A percentile compares a stretch with the other conserved stretches of the same genome.
Evolutionary conservation across 768 basidiomycete genomes (phyloP).

Genomic region (Gymnopilus dilepis): DNA sequence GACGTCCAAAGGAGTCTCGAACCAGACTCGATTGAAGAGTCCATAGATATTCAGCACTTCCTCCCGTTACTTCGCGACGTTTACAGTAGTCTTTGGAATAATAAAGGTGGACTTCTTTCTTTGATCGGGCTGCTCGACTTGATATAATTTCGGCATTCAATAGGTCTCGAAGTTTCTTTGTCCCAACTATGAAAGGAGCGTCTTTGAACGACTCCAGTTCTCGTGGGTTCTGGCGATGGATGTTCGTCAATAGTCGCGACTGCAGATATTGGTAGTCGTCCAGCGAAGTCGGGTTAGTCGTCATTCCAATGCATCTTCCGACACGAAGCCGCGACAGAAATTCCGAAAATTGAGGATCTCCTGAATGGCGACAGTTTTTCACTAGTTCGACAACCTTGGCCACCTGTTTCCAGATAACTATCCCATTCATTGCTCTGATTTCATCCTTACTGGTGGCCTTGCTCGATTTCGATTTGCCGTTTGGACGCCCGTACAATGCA

Average conservation of each 20-base stretch:
- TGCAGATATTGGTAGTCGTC: background rate
- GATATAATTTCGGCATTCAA: no score
- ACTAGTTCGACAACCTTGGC: conserved; percentile 12
- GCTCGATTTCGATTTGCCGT: no score
- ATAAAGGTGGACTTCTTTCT: background rate
- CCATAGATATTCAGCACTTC: background rate
- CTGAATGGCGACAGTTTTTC: conserved; percentile 16
- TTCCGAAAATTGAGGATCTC: no score
- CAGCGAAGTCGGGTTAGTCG: no score
- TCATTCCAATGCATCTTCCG: no score
- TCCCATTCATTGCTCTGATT: no score
- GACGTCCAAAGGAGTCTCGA: background rate
- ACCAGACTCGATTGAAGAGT: background rate
- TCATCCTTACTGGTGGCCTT: no score
- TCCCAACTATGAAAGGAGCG: conserved; percentile 10
- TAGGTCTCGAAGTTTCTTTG: background rate
- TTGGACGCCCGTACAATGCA: no score
- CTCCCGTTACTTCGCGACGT: no score
- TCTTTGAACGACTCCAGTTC: background rate
- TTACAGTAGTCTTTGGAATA: background rate
- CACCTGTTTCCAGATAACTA: conserved; percentile 17
- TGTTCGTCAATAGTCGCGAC: background rate
- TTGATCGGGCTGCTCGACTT: no score
- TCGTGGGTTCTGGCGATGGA: background rate
- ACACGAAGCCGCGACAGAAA: no score